Conservation (phyloP, 129 eudicot genomes). For the Flaveria bidentis region DNA sequence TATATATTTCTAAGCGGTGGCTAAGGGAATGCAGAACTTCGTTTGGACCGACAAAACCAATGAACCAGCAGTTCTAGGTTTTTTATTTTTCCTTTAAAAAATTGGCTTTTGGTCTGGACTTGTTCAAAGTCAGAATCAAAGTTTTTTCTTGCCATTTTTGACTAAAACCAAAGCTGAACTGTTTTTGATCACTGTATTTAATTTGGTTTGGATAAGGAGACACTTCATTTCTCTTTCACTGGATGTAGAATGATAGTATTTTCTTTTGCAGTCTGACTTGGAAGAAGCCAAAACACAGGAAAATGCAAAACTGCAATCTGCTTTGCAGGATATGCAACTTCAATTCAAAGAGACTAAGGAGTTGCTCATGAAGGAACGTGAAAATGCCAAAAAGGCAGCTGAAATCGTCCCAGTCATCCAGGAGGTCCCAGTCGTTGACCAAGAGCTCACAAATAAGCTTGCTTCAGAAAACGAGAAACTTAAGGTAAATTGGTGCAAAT, state of each 20-base stretch:
- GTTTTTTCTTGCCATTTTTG: background rate
- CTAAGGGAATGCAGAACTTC: background rate
- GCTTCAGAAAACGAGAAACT: slow-evolving; percentile 73
- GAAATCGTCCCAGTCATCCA: slow-evolving; percentile 64
- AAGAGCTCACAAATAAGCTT: slow-evolving; percentile 59
- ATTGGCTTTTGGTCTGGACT: background rate
- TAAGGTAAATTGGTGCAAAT: slow-evolving; percentile 50
- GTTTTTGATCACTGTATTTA: background rate
- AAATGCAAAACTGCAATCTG: slow-evolving; percentile 69
- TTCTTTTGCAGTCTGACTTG: slow-evolving; percentile 58
- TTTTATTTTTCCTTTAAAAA: background rate
- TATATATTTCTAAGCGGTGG: background rate
- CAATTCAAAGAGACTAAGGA: slow-evolving; percentile 76
- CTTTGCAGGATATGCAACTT: slow-evolving; percentile 71
- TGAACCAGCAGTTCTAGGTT: background rate
- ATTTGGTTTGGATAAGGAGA: background rate
- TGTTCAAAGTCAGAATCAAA: background rate
- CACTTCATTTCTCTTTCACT: background rate
- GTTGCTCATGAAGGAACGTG: slow-evolving; percentile 65
- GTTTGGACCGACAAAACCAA: too few relatives aligned
- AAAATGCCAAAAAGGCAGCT: slow-evolving; percentile 55
- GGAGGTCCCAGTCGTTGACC: slow-evolving; percentile 78
- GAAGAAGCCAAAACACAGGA: slow-evolving; percentile 87
- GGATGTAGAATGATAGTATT: slow-evolving; percentile 17
- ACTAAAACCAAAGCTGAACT: background rate